A percentile compares a stretch with the other conserved stretches of the same genome.
These are phyloP conservation scores for Quercus rubra DNA, from an alignment of 306 rosid species.

Conservation along the genomic window DNA sequence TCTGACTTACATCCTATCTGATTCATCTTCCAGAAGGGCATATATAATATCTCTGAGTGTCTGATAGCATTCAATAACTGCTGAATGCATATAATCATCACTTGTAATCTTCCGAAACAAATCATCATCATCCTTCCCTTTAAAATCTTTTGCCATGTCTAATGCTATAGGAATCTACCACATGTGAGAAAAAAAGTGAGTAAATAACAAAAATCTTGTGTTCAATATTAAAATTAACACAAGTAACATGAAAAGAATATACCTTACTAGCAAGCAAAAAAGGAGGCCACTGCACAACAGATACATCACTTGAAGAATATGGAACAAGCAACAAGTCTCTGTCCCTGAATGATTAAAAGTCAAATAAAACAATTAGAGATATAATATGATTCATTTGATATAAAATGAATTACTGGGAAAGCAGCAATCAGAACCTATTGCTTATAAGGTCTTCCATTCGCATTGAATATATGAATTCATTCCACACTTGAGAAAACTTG, in stretches of 20 bases:
- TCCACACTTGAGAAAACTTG: slow-evolving; percentile 89
- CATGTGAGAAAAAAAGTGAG: slow-evolving; percentile 21
- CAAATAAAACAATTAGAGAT: slow-evolving; percentile 35
- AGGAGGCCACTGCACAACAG: slow-evolving; percentile 98
- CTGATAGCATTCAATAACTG: slow-evolving; percentile 91
- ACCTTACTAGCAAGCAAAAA: slow-evolving; percentile 99
- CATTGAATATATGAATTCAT: slow-evolving; percentile 74
- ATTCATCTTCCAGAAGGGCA: slow-evolving; percentile 48
- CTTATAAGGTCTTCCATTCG: slow-evolving; percentile 91
- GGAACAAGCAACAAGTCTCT: slow-evolving; percentile 90
- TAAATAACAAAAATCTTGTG: slow-evolving; percentile 10
- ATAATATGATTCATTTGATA: slow-evolving; percentile 13
- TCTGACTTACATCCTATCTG: slow-evolving; percentile 61
- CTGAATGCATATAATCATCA: slow-evolving; percentile 79
- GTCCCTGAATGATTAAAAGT: slow-evolving; percentile 53
- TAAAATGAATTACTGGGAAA: slow-evolving; percentile 13
- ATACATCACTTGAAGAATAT: slow-evolving; percentile 45
- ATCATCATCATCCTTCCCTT: slow-evolving; percentile 68
- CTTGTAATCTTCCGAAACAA: slow-evolving; percentile 65
- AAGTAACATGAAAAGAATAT: slow-evolving; percentile 25
- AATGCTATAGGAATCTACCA: slow-evolving; percentile 94
- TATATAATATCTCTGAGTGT: slow-evolving; percentile 59
- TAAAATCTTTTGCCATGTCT: slow-evolving; percentile 96
- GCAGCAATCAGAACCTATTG: slow-evolving; percentile 53
- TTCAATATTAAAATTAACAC: slow-evolving; percentile 11